Evolutionary conservation across 2,329 filamentous ascomycete genomes (phyloP).

Genomic region (Neopestalotiopsis sp.): DNA sequence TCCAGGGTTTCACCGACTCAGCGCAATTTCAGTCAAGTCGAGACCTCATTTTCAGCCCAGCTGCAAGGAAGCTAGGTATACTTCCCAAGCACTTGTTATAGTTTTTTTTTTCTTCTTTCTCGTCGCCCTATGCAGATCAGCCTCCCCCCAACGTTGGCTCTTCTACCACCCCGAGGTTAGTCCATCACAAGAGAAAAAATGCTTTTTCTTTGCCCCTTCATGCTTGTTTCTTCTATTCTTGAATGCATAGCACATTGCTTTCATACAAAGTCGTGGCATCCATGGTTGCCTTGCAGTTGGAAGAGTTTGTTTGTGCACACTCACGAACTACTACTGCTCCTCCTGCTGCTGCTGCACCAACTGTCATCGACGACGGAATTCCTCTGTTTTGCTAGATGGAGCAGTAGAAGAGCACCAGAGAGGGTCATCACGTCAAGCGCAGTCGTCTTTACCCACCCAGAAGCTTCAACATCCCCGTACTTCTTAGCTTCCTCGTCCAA

Average conservation of each 20-base stretch:
- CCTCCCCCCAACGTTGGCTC: neutral
- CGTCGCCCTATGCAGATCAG: neutral
- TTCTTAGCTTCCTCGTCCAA: constrained; percentile 13
- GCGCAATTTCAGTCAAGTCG: neutral
- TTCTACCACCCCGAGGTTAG: neutral
- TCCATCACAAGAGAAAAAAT: neutral
- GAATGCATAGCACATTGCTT: neutral
- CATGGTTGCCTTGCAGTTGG: neutral
- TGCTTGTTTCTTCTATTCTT: neutral
- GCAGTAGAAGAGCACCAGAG: neutral
- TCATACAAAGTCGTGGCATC: neutral
- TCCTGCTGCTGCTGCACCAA: neutral
- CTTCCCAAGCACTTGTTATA: neutral
- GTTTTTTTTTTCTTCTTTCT: neutral
- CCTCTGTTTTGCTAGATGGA: constrained; percentile 6
- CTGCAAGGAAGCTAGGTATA: neutral
- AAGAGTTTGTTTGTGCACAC: neutral
- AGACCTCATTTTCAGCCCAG: neutral
- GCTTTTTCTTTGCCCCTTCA: neutral
- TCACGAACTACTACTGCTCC: neutral
- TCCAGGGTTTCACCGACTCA: neutral
- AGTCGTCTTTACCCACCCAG: constrained; percentile 15
- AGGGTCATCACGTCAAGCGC: constrained; percentile 17
- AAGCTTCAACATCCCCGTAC: constrained; percentile 13
- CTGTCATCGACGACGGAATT: neutral